Conservation (phyloP, 371 early-diverging fungal genomes). For the Mucor sp. region DNA sequence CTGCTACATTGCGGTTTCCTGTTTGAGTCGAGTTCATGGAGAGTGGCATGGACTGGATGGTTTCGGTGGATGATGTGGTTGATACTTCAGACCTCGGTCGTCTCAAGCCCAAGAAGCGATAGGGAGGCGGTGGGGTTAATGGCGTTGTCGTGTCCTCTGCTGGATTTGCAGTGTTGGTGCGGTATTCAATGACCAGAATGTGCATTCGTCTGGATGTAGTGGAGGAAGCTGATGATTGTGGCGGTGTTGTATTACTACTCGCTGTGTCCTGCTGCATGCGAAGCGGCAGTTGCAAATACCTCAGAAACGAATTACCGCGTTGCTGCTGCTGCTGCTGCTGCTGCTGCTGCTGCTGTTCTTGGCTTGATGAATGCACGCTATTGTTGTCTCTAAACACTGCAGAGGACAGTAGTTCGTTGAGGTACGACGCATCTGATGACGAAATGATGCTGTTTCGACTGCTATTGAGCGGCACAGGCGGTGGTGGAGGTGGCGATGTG, state of each 20-base stretch:
- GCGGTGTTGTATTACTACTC: neutral
- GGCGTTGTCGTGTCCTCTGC: neutral
- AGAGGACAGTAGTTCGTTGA: slow-evolving; percentile 2
- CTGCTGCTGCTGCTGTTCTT: neutral
- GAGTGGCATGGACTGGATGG: slow-evolving; percentile 29
- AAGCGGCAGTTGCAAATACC: slow-evolving; percentile 18
- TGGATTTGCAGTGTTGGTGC: neutral
- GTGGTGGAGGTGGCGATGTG: neutral
- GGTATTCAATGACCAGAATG: slow-evolving; percentile 24
- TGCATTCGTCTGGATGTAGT: slow-evolving; percentile 23
- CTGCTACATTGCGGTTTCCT: neutral
- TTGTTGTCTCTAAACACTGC: neutral
- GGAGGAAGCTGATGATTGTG: slow-evolving; percentile 7
- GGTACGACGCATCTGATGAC: neutral
- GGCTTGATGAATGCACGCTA: neutral
- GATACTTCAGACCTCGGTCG: slow-evolving; percentile 23
- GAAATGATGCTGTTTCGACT: slow-evolving; percentile 10
- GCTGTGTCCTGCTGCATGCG: neutral
- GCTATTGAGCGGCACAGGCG: neutral
- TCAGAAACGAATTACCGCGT: neutral
- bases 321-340: too few species aligned
- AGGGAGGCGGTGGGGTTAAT: slow-evolving; percentile 1
- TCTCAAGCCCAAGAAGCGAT: slow-evolving; percentile 15
- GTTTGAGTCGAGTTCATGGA: slow-evolving; percentile 14
- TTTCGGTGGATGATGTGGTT: slow-evolving; percentile 28